Percentiles rank a stretch among this genome's conserved stretches.
Conservation (phyloP, 345 rosid species). For the Bruguiera parviflora region DNA sequence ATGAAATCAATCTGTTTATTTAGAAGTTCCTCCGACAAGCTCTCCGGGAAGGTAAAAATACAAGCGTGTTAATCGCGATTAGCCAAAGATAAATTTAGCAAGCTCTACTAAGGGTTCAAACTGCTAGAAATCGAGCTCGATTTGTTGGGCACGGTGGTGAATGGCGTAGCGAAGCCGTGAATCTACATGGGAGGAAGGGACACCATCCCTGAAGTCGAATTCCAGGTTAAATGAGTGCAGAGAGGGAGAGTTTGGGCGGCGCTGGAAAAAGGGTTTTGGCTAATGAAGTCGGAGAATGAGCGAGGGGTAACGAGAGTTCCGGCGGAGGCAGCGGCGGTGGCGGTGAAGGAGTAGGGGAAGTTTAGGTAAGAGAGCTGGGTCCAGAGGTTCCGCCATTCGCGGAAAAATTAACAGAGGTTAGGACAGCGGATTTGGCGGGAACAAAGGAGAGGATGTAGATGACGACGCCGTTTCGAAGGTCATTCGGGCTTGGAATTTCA, state of each 20-base stretch:
- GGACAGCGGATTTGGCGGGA: constrained; percentile 1
- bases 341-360: constrained; percentile 1
- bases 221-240: constrained; percentile 4
- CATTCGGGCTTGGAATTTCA: neutral
- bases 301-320: neutral
- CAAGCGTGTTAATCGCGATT: neutral
- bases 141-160: neutral
- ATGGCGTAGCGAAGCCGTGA: constrained; percentile 5
- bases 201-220: neutral
- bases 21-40: constrained; percentile 4
- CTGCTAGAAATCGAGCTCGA: constrained; percentile 1
- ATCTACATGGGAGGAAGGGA: constrained; percentile 9
- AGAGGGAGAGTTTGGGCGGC: neutral
- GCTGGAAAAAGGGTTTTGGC: constrained; percentile 4
- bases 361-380: neutral
- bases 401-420: neutral
- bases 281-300: constrained; percentile 2
- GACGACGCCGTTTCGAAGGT: neutral
- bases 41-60: neutral
- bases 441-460: constrained; percentile 6
- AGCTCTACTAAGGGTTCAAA: neutral
- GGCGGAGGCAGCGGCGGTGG: neutral
- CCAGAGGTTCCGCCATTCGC: constrained; percentile 6
- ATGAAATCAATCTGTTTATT: neutral
- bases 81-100: neutral